Evolutionary conservation across 768 basidiomycete genomes (phyloP), one percentile per base, ranked within the genome.

Genomic region (Lactarius quietus): DNA sequence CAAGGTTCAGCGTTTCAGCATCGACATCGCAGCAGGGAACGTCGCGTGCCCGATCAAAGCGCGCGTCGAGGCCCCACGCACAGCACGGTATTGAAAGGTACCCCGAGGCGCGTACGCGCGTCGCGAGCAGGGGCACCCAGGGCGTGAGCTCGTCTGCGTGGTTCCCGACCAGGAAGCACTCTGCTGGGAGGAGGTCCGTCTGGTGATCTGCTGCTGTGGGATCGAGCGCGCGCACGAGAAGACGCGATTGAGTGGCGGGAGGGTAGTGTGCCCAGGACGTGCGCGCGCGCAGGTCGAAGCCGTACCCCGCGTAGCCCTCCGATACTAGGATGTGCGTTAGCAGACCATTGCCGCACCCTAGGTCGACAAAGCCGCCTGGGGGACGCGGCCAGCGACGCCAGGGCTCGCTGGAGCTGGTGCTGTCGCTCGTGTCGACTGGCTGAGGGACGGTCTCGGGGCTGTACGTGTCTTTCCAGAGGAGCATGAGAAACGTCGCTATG

Each of bases 71-170:
- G 35, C 82, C 73, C 89, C 90, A 90, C n/a, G 89, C 78, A 75
- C 95, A 98, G 73, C 96, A 98, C 0, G 96, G 96, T 61, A 98
- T 93, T 6, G 83, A 89, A 52, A 93, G 74, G 70, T 90, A 91
- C 6, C 90, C 91, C 0, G 86, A 83, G 0, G 86, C 84, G 4
- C 73, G 70, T 38, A 81, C 76, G 17, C 88, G 68, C 1, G 88
- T 86, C 0, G 94, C 84, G 6, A 97, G 77, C 1, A 97, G 82
- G 0, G 96, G 93, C 0, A 94, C 74, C 95, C 95, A 98, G 0
- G 96, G 96, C 28, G 95, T 95, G 20, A 98, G 80, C 70, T 98
- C 96, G 77, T 98, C 96, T 0, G 95, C 90, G 74, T 98, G 96
- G 77, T 98, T 98, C 10, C 92, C 94, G 57, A 98, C 90, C 63